Evolutionary conservation across 257 asterid species (phyloP).

Genomic region (Solanum medicagineum): DNA sequence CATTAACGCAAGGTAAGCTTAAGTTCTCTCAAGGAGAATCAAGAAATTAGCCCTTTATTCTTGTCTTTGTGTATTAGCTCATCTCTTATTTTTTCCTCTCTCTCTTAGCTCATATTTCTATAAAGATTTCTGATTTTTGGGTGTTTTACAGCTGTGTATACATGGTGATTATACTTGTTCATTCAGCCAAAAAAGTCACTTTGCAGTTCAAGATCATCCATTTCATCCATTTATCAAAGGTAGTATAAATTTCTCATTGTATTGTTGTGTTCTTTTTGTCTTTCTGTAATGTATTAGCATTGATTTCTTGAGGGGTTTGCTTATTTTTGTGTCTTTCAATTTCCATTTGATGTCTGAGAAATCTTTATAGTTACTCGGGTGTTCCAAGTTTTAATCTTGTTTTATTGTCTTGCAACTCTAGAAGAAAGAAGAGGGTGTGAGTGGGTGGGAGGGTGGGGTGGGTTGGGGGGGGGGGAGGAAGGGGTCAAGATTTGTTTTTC

Average conservation of each 20-base stretch:
- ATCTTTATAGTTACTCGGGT: not conserved
- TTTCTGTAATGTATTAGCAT: not conserved
- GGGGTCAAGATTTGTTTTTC: not conserved
- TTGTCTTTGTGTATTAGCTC: not conserved
- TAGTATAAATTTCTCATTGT: not conserved
- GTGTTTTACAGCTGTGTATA: not conserved
- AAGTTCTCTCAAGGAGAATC: not conserved
- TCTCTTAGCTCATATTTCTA: not conserved
- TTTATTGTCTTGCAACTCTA: not conserved
- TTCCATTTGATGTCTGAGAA: not conserved
- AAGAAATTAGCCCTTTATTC: not conserved
- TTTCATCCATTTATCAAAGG: conserved; percentile 11
- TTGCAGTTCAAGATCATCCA: not conserved
- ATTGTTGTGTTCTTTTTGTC: not conserved
- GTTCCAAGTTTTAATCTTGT: not conserved
- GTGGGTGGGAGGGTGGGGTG: not conserved
- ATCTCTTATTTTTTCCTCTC: not conserved
- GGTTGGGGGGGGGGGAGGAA: not conserved
- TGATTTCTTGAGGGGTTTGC: not conserved
- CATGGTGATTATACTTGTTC: not conserved
- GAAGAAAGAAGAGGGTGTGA: not conserved
- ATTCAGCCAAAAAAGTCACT: not conserved
- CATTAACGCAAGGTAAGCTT: not conserved
- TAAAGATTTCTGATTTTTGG: not conserved
- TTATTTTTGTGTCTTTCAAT: not conserved